These are phyloP conservation scores for Acacia concinna DNA, from an alignment of 331 rosid species.

Conservation along the genomic window DNA sequence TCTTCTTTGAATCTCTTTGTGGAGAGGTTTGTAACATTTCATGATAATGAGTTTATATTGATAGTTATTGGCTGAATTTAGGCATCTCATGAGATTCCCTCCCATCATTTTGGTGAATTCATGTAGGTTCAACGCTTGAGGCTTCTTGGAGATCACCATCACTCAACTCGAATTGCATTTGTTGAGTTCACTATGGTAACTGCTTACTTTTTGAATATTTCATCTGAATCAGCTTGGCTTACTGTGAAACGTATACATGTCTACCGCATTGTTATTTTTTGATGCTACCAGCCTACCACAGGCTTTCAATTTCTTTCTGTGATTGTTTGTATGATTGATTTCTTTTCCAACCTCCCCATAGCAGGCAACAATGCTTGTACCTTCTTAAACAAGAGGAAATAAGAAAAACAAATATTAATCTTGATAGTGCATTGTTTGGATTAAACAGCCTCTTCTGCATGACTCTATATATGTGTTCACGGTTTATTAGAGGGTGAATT, in stretches of 20 bases:
- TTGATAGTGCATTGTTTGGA: neutral
- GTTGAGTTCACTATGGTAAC: constrained; percentile 80
- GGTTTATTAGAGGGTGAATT: neutral
- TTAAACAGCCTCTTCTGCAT: neutral
- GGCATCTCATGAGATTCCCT: neutral
- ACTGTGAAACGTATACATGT: neutral
- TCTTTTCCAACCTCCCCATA: neutral
- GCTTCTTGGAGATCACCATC: constrained; percentile 92
- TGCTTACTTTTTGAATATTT: constrained; percentile 6
- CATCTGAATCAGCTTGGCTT: constrained; percentile 4
- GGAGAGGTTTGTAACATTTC: constrained; percentile 80
- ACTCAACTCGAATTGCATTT: constrained; percentile 87
- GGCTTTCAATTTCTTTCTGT: constrained; percentile 17
- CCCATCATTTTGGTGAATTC: constrained; percentile 16
- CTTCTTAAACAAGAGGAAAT: neutral
- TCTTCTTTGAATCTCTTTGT: constrained; percentile 88
- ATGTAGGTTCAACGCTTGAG: constrained; percentile 82
- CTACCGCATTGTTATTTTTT: constrained; percentile 18
- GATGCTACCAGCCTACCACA: neutral
- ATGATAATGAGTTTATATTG: constrained; percentile 1
- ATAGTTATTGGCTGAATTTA: neutral
- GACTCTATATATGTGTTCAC: neutral
- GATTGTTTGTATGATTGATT: neutral
- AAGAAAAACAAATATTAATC: neutral
- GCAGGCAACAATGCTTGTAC: neutral